Conservation (phyloP, 768 basidiomycete genomes). For the Russula virescens region DNA sequence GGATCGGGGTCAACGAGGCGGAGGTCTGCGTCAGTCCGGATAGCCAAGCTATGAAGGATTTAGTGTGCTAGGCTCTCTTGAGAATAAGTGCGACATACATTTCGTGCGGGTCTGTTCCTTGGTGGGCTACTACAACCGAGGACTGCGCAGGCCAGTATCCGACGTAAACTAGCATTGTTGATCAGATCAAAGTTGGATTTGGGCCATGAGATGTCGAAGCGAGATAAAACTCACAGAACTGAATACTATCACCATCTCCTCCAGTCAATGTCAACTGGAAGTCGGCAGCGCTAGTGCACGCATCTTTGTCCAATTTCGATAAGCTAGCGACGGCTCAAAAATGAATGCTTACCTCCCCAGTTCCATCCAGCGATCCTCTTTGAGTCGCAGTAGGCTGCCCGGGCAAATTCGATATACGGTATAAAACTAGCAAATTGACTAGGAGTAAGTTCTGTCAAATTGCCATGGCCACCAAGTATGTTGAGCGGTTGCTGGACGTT, state of each 20-base stretch:
- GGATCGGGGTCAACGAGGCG: neutral
- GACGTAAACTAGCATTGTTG: conserved; percentile 18
- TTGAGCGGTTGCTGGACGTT: conserved; percentile 1
- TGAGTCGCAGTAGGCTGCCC: conserved; percentile 49
- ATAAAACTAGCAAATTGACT: conserved; percentile 35
- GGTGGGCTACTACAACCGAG: conserved; percentile 21
- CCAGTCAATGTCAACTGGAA: conserved; percentile 41
- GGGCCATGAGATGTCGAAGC: neutral
- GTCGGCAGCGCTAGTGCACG: conserved; percentile 37
- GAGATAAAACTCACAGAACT: conserved; percentile 37
- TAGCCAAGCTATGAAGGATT: conserved; percentile 6
- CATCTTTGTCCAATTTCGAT: conserved; percentile 28
- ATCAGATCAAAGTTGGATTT: neutral
- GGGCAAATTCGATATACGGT: conserved; percentile 48
- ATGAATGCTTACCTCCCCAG: conserved; percentile 38
- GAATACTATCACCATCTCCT: conserved; percentile 45
- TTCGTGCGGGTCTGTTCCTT: conserved; percentile 18
- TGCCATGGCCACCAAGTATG: neutral
- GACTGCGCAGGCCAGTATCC: conserved; percentile 22
- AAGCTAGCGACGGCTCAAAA: neutral
- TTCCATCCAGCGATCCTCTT: conserved; percentile 36
- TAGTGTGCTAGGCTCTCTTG: neutral
- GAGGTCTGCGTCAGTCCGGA: conserved; percentile 10
- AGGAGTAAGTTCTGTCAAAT: conserved; percentile 28
- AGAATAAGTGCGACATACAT: conserved; percentile 7